Evolutionary conservation across 1,284 basidiomycete genomes (phyloP).

Genomic region (Boletus mariae): DNA sequence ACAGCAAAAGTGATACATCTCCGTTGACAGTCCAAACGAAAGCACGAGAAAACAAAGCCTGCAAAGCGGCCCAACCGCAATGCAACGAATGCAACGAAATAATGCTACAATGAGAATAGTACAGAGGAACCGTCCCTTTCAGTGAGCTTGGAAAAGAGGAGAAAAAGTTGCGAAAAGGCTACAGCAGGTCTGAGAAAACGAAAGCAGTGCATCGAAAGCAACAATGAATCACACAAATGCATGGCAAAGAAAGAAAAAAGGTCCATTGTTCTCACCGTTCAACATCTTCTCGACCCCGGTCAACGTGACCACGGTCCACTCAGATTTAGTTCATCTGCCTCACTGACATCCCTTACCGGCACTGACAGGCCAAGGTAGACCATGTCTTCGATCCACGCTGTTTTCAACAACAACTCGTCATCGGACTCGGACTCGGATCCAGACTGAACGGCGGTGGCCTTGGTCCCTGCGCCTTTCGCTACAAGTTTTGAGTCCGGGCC

Average conservation of each 20-base stretch:
- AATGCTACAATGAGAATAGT: constrained; percentile 5
- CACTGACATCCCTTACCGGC: neutral
- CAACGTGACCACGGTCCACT: constrained; percentile 11
- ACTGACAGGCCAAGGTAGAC: constrained; percentile 40
- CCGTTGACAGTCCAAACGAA: too few species aligned
- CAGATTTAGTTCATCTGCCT: constrained; percentile 28
- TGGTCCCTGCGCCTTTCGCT: neutral
- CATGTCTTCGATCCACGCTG: constrained; percentile 36
- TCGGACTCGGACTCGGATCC: constrained; percentile 21
- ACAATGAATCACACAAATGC: neutral
- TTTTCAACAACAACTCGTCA: constrained; percentile 27
- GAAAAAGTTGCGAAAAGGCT: neutral
- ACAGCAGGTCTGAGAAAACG: neutral
- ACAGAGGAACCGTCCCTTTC: neutral
- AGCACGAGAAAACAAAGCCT: neutral
- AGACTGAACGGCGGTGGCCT: constrained; percentile 1
- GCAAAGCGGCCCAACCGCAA: neutral
- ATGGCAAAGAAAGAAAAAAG: neutral
- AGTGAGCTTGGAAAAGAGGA: neutral
- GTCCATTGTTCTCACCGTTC: neutral
- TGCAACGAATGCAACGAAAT: neutral
- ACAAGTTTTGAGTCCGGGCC: constrained; percentile 27
- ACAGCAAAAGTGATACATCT: neutral
- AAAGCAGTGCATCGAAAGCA: constrained; percentile 2
- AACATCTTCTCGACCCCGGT: constrained; percentile 13